Base-by-base conservation (phyloP, 2,329 filamentous ascomycete species). In the Fusarium nodosum region DNA sequence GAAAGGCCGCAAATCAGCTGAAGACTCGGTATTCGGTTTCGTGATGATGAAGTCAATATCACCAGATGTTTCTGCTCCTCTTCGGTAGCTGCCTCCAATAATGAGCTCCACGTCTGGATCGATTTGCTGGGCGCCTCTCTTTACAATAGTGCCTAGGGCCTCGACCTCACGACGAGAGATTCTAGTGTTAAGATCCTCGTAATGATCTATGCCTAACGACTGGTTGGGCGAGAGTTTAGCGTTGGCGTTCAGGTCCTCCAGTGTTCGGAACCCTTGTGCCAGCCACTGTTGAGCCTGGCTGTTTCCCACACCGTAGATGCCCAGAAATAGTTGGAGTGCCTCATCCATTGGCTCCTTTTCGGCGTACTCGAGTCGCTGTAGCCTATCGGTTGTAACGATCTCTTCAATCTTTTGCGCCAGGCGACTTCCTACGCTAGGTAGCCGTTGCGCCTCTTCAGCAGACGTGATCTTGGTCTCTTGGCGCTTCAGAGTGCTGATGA, bases 31-130 rank as follows among this genome's bases (percentile, higher is more conserved):
- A 1, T 84, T 83, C 0, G 85, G 82, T 74, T 91, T 91, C 2
- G 93, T 97, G 66, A 97, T 86, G 63, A 98, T 88, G 41, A 95
- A 84, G 77, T 97, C 95, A 59, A 97, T 91, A 76, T 97, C 95
- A 5, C 93, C 89, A 9, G 90, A 96, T 53, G 86, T 86, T 31
- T 85, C 79, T 6, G 92, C 87, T 20, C 95, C 94, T 31, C 95
- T 88, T 26, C 95, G 88, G 77, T 97, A 97, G 60, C 93, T 97
- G 1, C 95, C 95, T 46, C 91, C 90, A 48, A 97, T 86, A 48
- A 93, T 91, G 60, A 93, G 81, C 77, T 93, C 84, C 58, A 94
- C 88, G 1, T 78, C 77, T 0, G 83, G 77, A 74, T 97, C 92
- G 26, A 94, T 82, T 10, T 76, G 75, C 8, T 81, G 79, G 1